Evolutionary conservation across 257 asterid species (phyloP).

Genomic region (Paraleonurus japonicus): DNA sequence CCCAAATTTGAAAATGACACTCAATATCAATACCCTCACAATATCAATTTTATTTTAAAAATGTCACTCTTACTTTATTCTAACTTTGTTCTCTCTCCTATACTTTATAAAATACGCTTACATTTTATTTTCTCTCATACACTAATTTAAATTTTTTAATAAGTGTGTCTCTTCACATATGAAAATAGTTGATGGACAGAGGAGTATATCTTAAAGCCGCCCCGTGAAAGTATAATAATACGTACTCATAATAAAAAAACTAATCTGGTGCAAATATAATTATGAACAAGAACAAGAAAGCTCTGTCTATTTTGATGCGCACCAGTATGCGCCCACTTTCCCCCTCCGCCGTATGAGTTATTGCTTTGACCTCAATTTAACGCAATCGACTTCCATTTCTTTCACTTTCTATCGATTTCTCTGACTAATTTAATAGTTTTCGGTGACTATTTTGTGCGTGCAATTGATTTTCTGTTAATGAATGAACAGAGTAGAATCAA

Average conservation of each 20-base stretch:
- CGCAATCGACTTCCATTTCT: neutral
- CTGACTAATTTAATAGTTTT: neutral
- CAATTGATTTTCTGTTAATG: neutral
- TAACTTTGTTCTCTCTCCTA: no score
- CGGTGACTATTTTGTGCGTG: neutral
- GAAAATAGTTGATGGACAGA: no score
- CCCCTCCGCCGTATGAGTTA: constrained; percentile 50
- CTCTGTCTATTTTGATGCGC: constrained; percentile 73
- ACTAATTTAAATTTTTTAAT: no score
- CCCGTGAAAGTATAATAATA: no score
- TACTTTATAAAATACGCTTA: no score
- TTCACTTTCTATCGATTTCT: neutral
- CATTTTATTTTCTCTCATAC: no score
- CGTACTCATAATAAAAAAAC: neutral
- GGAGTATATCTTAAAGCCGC: no score
- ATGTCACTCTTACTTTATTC: no score
- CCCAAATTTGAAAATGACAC: no score
- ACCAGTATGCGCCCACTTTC: constrained; percentile 68
- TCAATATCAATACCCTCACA: no score
- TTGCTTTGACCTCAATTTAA: constrained; percentile 17
- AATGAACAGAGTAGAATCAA: constrained; percentile 45
- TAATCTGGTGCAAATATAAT: neutral
- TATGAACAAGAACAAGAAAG: constrained; percentile 58
- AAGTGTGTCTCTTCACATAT: no score
- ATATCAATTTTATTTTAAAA: no score